These are phyloP conservation scores for Naegleria gruberi DNA, from an alignment of 208 protist genomes.

Conservation along the genomic window DNA sequence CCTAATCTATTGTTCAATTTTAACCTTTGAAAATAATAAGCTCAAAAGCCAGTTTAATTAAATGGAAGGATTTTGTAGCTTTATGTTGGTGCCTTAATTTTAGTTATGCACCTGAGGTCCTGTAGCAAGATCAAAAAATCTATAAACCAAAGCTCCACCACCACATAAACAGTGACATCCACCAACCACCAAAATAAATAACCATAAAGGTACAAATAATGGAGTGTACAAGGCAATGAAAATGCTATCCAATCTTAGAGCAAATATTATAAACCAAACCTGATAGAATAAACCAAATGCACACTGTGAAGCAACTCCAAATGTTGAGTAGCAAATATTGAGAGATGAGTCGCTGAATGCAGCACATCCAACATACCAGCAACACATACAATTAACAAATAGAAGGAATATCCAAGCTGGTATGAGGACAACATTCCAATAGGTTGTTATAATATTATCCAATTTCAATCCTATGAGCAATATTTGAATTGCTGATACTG, in stretches of 20 bases:
- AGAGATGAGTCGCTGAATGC: background rate
- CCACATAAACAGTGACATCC: background rate
- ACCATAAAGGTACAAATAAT: background rate
- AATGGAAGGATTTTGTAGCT: no score
- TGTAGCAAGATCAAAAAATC: no score
- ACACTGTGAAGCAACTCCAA: background rate
- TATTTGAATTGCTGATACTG: background rate
- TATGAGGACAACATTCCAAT: background rate
- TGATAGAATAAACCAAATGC: background rate
- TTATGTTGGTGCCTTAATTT: no score
- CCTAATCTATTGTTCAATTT: no score
- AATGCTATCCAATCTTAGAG: background rate
- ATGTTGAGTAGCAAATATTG: background rate
- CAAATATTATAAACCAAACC: background rate
- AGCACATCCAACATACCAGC: background rate
- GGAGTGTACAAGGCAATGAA: background rate
- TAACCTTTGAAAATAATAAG: no score
- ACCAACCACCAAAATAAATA: background rate
- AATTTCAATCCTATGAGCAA: background rate
- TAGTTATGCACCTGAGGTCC: no score
- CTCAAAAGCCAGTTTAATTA: no score
- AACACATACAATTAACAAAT: background rate
- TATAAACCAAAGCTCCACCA: no score
- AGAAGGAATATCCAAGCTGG: background rate
- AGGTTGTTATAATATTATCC: background rate